These are phyloP conservation scores for Mycoemilia scoparia DNA, from an alignment of 192 early-diverging fungal genomes.

Conservation along the genomic window DNA sequence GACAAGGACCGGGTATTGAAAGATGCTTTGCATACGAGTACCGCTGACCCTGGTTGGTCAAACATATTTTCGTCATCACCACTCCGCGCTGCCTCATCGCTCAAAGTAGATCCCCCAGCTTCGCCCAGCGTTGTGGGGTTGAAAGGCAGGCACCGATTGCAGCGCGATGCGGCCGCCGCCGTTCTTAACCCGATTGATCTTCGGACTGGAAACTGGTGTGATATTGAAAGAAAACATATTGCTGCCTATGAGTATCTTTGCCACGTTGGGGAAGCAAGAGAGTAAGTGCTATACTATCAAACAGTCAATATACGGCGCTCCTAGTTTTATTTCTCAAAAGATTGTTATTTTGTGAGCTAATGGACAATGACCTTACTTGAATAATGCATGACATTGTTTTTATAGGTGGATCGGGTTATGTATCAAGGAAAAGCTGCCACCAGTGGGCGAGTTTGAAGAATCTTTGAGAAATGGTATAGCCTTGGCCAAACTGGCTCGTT, in stretches of 20 bases:
- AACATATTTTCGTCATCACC: slow-evolving; percentile 5
- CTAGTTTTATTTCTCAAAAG: neutral
- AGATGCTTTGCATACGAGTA: no score
- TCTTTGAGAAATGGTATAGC: slow-evolving; percentile 83
- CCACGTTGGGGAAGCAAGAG: slow-evolving; percentile 96
- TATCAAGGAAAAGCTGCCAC: slow-evolving; percentile 60
- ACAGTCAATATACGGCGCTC: neutral
- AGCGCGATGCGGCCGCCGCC: slow-evolving; percentile 15
- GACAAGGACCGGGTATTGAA: no score
- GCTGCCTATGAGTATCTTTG: slow-evolving; percentile 99
- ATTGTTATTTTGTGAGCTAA: slow-evolving; percentile 49
- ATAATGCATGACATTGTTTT: slow-evolving; percentile 92
- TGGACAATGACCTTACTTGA: slow-evolving; percentile 84
- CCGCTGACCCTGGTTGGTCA: no score
- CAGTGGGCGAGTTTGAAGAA: slow-evolving; percentile 68
- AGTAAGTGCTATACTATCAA: slow-evolving; percentile 30
- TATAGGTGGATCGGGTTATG: slow-evolving; percentile 98
- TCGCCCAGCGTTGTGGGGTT: slow-evolving; percentile 30
- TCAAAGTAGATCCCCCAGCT: slow-evolving; percentile 23
- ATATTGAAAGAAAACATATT: slow-evolving; percentile 66
- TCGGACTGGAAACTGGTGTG: slow-evolving; percentile 58
- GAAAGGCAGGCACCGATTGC: slow-evolving; percentile 25
- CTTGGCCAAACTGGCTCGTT: slow-evolving; percentile 72
- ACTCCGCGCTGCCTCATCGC: slow-evolving; percentile 14
- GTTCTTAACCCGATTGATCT: slow-evolving; percentile 3